A percentile compares a stretch with the other conserved stretches of the same genome.
phyloP scores from a whole-genome alignment of 164 flowering plant species.

The Malania oleifera region DNA sequence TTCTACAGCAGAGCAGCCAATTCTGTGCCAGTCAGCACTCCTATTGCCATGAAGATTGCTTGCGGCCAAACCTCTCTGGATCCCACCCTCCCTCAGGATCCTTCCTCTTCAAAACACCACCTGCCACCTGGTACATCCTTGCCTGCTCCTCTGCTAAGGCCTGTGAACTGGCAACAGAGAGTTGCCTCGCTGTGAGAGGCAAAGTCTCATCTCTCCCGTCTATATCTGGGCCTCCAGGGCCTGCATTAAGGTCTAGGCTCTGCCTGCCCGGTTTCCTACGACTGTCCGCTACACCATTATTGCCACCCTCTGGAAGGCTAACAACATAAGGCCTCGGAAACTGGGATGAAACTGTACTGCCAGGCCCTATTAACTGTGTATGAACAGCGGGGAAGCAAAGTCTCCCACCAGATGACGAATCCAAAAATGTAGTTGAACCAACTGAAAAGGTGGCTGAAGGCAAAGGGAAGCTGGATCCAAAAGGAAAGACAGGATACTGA shows the following conservation, averaged over 20 bases:
- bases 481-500: constrained; percentile 64
- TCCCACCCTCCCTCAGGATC: constrained; percentile 69
- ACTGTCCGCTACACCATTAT: constrained; percentile 36
- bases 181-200: constrained; percentile 40
- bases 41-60: constrained; percentile 62
- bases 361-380: constrained; percentile 53
- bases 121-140: constrained; percentile 49
- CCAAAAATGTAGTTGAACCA: constrained; percentile 50
- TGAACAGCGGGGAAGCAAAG: constrained; percentile 43
- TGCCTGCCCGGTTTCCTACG: constrained; percentile 64
- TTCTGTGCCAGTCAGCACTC: constrained; percentile 11
- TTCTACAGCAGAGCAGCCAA: constrained; percentile 5
- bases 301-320: constrained; percentile 40
- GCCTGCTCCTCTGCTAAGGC: constrained; percentile 59
- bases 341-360: constrained; percentile 45
- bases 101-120: constrained; percentile 49
- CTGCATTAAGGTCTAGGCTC: constrained; percentile 81
- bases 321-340: constrained; percentile 62
- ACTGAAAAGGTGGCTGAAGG: constrained; percentile 57
- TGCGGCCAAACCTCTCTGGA: constrained; percentile 34
- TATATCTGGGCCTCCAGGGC: constrained; percentile 56
- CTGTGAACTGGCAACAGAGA: constrained; percentile 50
- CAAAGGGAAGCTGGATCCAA: constrained; percentile 58
- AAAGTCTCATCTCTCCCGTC: constrained; percentile 70
- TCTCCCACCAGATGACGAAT: constrained; percentile 55